These are phyloP conservation scores for Saturnispora hagleri DNA, from an alignment of 805 yeast species.

Conservation along the genomic window DNA sequence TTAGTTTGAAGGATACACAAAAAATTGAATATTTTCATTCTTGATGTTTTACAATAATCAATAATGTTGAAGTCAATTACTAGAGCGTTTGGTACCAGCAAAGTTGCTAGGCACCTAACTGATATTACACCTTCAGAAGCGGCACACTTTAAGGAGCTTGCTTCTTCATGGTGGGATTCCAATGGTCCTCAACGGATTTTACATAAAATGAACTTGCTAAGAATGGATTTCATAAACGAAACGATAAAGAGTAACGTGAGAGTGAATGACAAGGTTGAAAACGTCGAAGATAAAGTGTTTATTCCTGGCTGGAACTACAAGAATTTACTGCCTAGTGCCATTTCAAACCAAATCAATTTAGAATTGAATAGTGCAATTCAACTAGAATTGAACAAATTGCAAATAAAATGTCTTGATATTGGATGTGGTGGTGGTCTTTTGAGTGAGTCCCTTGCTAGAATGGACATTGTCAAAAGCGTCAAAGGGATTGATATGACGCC, in stretches of 20 bases:
- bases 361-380: constrained; percentile 44
- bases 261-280: constrained; percentile 32
- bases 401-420: constrained; percentile 62
- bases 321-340: constrained; percentile 52
- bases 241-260: constrained; percentile 40
- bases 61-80: background rate
- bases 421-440: constrained; percentile 99
- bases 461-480: constrained; percentile 52
- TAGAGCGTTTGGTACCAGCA: constrained; percentile 1
- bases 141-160: constrained; percentile 75
- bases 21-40: background rate
- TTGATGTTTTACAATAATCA: background rate
- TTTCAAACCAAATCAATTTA: constrained; percentile 36
- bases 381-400: constrained; percentile 27
- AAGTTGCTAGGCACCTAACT: constrained; percentile 14
- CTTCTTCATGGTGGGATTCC: constrained; percentile 98
- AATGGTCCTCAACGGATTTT: constrained; percentile 87
- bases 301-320: constrained; percentile 66
- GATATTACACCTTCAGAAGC: constrained; percentile 54
- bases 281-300: constrained; percentile 41
- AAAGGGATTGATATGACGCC: constrained; percentile 79
- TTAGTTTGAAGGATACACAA: background rate
- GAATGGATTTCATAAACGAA: constrained; percentile 78
- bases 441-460: constrained; percentile 77
- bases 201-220: constrained; percentile 85